Percentiles rank a stretch among this genome's conserved stretches.
Evolutionary conservation across 1,139 yeast genomes (phyloP).

Genomic region (Schizosaccharomyces versatilis): DNA sequence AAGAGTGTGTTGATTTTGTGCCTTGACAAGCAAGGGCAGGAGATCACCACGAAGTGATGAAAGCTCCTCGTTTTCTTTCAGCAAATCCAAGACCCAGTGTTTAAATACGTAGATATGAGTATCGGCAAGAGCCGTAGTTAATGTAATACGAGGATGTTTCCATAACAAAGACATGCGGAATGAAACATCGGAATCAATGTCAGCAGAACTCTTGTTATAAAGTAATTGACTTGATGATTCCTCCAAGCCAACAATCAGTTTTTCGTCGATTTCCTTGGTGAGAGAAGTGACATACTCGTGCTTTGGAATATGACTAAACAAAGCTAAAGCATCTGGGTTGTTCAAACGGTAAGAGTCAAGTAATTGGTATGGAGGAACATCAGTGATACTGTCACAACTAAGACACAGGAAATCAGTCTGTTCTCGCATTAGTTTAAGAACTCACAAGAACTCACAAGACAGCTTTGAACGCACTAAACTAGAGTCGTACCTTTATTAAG

Average conservation of each 20-base stretch:
- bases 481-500: conserved; percentile 11
- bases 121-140: conserved; percentile 54
- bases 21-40: conserved; percentile 9
- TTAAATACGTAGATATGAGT: conserved; percentile 59
- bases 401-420: conserved; percentile 42
- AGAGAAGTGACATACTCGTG: conserved; percentile 3
- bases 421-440: neutral
- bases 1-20: conserved; percentile 10
- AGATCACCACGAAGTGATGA: conserved; percentile 9
- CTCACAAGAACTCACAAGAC: conserved; percentile 17
- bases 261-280: conserved; percentile 6
- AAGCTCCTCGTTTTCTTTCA: conserved; percentile 6
- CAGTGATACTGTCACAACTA: conserved; percentile 86
- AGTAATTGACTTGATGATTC: conserved; percentile 7
- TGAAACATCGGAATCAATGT: conserved; percentile 31
- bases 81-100: conserved; percentile 8
- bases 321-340: conserved; percentile 6
- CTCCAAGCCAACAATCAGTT: conserved; percentile 6
- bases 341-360: conserved; percentile 53
- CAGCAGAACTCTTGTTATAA: conserved; percentile 14
- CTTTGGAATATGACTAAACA: conserved; percentile 6
- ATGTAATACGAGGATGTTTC: conserved; percentile 58
- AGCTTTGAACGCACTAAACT: neutral
- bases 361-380: conserved; percentile 71
- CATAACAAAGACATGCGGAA: conserved; percentile 74